phyloP scores from a whole-genome alignment of 495 filamentous ascomycete genomes.

The Daldinia decipiens region DNA sequence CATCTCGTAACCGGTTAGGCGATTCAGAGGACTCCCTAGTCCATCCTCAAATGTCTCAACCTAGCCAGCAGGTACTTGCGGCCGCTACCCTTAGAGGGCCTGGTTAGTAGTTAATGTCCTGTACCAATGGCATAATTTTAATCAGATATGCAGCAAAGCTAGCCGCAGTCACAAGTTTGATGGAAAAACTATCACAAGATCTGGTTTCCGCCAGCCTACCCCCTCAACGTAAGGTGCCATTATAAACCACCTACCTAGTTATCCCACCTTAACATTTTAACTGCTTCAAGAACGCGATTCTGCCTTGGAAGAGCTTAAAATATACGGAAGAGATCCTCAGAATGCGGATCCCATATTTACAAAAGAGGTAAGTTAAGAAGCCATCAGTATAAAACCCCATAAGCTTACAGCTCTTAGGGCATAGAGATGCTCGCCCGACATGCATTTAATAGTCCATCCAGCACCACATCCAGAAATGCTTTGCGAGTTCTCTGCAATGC shows the following conservation, averaged over 20 bases:
- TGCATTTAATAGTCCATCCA: conserved; percentile 71
- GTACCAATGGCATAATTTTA: conserved; percentile 13
- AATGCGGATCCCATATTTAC: conserved; percentile 85
- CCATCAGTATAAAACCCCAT: neutral
- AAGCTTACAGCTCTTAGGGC: conserved; percentile 64
- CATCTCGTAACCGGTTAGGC: conserved; percentile 12
- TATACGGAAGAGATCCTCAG: conserved; percentile 75
- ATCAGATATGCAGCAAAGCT: conserved; percentile 66
- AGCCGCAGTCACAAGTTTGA: conserved; percentile 67
- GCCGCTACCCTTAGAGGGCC: conserved; percentile 40
- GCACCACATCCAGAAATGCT: conserved; percentile 75
- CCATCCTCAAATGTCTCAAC: conserved; percentile 36
- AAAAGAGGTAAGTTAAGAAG: conserved; percentile 64
- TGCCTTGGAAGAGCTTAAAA: conserved; percentile 77
- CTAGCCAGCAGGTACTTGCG: conserved; percentile 25
- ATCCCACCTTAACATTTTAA: conserved; percentile 16
- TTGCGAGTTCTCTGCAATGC: conserved; percentile 89
- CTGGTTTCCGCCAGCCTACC: conserved; percentile 63
- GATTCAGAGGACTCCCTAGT: conserved; percentile 1
- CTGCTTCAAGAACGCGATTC: conserved; percentile 66
- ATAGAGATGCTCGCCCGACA: conserved; percentile 76
- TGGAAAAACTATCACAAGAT: conserved; percentile 68
- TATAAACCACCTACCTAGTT: neutral
- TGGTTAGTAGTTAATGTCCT: conserved; percentile 26
- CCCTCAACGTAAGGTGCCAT: conserved; percentile 62